Evolutionary conservation across 208 protist genomes (phyloP), one percentile per base, ranked within the genome.

Genomic region (Crithidia brevicula): DNA sequence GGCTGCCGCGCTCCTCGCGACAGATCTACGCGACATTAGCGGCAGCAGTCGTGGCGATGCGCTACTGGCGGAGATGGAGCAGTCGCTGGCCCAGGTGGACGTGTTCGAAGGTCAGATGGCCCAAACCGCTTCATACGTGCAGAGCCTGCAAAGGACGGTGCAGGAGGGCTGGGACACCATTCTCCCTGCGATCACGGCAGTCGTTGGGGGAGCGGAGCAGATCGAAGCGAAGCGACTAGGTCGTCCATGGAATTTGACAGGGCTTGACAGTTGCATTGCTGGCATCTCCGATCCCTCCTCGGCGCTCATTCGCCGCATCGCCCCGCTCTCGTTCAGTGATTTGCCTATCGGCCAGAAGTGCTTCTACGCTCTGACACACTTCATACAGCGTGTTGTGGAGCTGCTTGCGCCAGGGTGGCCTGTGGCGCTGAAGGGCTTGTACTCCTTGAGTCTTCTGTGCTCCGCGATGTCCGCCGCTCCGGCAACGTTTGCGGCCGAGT

Each of bases 331-430:
- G 15, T 91, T 92, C 61, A 69, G 76, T n/a, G 82, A 83, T 51
- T 68, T 94, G 22, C 9, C 83, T n/a, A 43, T 59, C 8, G 34
- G 53, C n/a, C 79, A 88, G 40, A 88, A 86, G 61, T 78, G 80
- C 52, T 94, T 89, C 65, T 94, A 90, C 67, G 84, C 81, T 9
- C 27, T 83, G 22, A 67, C 81, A 51, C 87, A 91, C 57, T 89
- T 79, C 64, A 23, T 88, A 23, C 86, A 93, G 51, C 63, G 65
- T 16, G 81, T 86, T 8, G 53, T 92, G 28, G 74, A 90, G 58
- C 46, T 77, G 20, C 77, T 90, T 4, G 59, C 64, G 15, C 83
- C 76, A 51, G 88, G 91, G 25, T 96, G 91, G 91, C 88, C 91
- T 9, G 53, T 33, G 47, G 52, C 78, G 18, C 59, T 96, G 30